Evolutionary conservation across 192 early-diverging fungal genomes (phyloP).

Genomic region (Gaertneriomyces sp.): DNA sequence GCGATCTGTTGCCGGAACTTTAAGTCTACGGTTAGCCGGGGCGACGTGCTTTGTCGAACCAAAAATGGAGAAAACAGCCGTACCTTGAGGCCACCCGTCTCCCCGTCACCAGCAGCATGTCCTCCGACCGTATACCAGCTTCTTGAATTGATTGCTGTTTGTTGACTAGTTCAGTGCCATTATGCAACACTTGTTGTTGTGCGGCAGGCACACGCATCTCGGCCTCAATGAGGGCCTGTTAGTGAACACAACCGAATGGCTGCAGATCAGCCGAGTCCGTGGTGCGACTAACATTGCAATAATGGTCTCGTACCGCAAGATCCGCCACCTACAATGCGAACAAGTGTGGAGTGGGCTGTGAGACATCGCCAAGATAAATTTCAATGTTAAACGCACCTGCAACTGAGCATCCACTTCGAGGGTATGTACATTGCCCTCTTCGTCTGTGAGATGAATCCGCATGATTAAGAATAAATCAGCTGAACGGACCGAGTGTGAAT

Average conservation of each 20-base stretch:
- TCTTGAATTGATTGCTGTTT: constrained; percentile 60
- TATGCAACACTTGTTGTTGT: constrained; percentile 64
- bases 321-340: not conserved
- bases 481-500: no score
- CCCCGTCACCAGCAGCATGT: constrained; percentile 63
- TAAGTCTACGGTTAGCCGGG: no score
- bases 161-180: constrained; percentile 61
- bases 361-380: not conserved
- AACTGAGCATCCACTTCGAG: constrained; percentile 28
- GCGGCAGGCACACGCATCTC: constrained; percentile 66
- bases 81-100: constrained; percentile 13
- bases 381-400: constrained; percentile 19
- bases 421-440: constrained; percentile 56
- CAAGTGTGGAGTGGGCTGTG: not conserved
- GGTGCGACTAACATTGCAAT: not conserved
- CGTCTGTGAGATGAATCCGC: constrained; percentile 57
- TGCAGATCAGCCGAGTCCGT: not conserved
- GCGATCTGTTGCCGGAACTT: constrained; percentile 10
- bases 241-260: no score
- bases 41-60: no score
- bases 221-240: constrained; percentile 76
- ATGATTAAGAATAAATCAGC: constrained; percentile 26
- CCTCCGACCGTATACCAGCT: constrained; percentile 65
- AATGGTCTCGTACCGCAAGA: no score
- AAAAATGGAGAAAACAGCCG: not conserved